Base-by-base conservation (phyloP, 148 eudicot genomes). In the Talinum fruticosum region DNA sequence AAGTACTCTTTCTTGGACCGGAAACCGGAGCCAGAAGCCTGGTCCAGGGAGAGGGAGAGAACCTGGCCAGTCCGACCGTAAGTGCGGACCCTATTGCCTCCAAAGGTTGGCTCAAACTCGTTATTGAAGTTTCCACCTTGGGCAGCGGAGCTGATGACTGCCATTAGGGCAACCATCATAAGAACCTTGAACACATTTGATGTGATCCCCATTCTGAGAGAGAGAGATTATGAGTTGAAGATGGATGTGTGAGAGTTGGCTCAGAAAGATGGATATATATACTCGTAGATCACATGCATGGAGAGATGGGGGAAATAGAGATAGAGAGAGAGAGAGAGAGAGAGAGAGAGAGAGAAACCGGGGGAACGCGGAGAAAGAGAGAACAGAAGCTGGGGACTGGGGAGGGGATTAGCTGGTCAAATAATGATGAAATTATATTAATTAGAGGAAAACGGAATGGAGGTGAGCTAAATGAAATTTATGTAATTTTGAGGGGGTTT, bases 81-180 rank as follows among this genome's bases (percentile, higher is more conserved):
- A 4, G 76, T 75, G 49, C 76, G 79, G 35, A 83, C 88, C 35
- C 87, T 75, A 0, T 66, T 65, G 34, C 80, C 90, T 47, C 90
- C 90, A 75, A 80, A 88, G 15, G 88, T 85, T 10, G 84, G 73
- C 23, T 79, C 81, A 30, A 88, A 88, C 10, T 82, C 88, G n/a
- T 86, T 82, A 12, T 78, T 10, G 57, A 87, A 87, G 74, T 75
- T 83, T 23, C 85, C 70, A 68, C 73, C 84, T 54, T 73, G 72
- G 38, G 78, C 84, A 37, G 73, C 77, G 72, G 73, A n/a, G 76
- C 72, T n/a, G n/a, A n/a, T 59, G 53, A 79, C 62, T 7, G 19
- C 79, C 69, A 73, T 44, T 1, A 80, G 51, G 4, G 33, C 47
- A 47, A 85, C 73, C 62, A 83, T 14, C 41, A 74, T 10, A 26